phyloP scores from a whole-genome alignment of 805 yeast genomes.

The Lachancea sp. region DNA sequence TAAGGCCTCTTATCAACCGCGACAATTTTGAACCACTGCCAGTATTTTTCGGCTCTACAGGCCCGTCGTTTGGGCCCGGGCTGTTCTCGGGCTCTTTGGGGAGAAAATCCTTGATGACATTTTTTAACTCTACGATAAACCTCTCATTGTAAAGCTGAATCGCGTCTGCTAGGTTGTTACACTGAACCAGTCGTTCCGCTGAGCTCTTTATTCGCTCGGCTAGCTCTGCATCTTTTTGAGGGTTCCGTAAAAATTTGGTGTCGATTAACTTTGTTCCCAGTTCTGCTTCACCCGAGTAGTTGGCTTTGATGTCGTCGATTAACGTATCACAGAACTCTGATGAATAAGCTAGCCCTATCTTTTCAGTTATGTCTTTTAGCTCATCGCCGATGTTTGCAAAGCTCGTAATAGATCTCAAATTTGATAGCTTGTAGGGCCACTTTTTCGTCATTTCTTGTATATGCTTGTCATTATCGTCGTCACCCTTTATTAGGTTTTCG shows the following conservation, averaged over 20 bases:
- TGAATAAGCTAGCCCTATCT: conserved; percentile 64
- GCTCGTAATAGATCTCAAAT: conserved; percentile 30
- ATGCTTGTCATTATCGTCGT: conserved; percentile 26
- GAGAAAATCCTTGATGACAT: conserved; percentile 56
- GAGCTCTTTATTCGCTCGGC: conserved; percentile 40
- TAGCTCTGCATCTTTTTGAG: conserved; percentile 34
- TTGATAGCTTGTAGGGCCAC: conserved; percentile 39
- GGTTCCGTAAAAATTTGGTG: neutral
- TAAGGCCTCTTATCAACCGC: conserved; percentile 50
- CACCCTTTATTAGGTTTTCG: conserved; percentile 55
- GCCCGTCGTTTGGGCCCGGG: conserved; percentile 1
- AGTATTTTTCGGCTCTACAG: conserved; percentile 16
- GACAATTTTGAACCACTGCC: conserved; percentile 39
- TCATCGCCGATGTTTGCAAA: conserved; percentile 41
- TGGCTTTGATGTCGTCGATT: conserved; percentile 49
- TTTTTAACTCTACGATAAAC: conserved; percentile 64
- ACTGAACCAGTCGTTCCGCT: conserved; percentile 51
- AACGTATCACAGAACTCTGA: conserved; percentile 49
- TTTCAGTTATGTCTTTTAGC: conserved; percentile 49
- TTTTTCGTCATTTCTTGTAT: conserved; percentile 28
- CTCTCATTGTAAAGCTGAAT: conserved; percentile 59
- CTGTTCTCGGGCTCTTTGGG: conserved; percentile 40
- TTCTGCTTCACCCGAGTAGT: neutral
- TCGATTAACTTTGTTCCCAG: neutral
- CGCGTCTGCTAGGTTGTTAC: conserved; percentile 57